Evolutionary conservation across 306 rosid genomes (phyloP).

Genomic region (Malus fusca): DNA sequence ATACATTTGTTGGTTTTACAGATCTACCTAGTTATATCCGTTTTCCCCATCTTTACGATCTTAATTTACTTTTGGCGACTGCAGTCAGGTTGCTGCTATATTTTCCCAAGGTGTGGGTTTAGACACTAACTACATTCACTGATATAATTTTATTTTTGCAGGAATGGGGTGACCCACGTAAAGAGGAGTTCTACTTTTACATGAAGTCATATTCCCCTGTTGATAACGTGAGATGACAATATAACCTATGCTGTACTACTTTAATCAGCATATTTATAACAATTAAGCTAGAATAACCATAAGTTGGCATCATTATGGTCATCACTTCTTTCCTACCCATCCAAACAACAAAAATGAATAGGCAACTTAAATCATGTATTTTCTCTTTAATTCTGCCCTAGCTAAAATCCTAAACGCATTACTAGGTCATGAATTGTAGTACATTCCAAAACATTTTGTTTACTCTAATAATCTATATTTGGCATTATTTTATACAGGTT

Average conservation of each 20-base stretch:
- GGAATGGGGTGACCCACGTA: conserved; percentile 99
- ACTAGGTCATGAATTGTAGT: neutral
- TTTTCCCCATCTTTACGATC: neutral
- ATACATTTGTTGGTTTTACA: neutral
- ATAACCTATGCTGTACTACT: neutral
- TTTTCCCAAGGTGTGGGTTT: neutral
- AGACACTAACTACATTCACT: neutral
- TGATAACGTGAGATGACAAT: conserved; percentile 66
- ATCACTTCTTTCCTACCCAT: neutral
- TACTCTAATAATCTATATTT: neutral
- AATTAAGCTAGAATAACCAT: neutral
- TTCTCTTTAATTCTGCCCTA: neutral
- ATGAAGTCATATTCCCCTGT: conserved; percentile 97
- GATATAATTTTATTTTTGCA: conserved; percentile 34
- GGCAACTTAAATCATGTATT: neutral
- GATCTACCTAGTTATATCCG: neutral
- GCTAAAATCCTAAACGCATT: neutral
- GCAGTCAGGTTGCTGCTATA: neutral
- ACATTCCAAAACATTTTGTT: neutral
- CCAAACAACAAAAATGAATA: neutral
- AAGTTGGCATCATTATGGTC: neutral
- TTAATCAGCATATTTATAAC: neutral
- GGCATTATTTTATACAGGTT: conserved; percentile 43
- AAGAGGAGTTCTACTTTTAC: conserved; percentile 86
- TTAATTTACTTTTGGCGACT: neutral